Percentiles rank a stretch among this genome's conserved stretches.
Evolutionary conservation across 75 land plant species (phyloP).

Genomic region (Cupressus sempervirens): DNA sequence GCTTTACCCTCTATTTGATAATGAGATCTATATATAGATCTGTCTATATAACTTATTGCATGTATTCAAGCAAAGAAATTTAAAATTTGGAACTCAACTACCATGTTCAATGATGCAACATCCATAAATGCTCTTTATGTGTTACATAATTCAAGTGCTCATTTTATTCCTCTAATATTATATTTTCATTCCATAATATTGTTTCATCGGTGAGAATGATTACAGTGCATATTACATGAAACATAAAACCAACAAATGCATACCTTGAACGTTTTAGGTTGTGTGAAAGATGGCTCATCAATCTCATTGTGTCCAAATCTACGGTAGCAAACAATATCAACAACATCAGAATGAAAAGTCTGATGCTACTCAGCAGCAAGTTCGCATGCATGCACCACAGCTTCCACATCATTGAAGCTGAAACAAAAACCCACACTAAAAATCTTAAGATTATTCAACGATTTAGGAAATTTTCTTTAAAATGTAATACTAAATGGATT

Average conservation of each 20-base stretch:
- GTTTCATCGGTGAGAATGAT: background rate
- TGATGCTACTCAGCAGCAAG: conserved; percentile 98
- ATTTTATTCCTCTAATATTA: background rate
- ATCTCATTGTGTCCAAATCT: conserved; percentile 99
- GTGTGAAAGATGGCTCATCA: conserved; percentile 95
- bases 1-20: background rate
- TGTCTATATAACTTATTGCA: background rate
- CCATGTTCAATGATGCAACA: background rate
- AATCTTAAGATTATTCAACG: background rate
- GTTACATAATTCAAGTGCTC: background rate
- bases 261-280: conserved; percentile 96
- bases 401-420: conserved; percentile 67
- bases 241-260: background rate
- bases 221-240: background rate
- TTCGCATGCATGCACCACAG: conserved; percentile 91
- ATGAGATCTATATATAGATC: background rate
- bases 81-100: background rate
- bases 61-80: background rate
- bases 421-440: background rate
- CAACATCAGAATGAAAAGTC: conserved; percentile 88
- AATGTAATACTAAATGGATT: background rate
- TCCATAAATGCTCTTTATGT: background rate
- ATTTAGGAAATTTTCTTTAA: background rate
- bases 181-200: background rate
- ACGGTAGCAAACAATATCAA: conserved; percentile 92